Percentiles rank a stretch among this genome's conserved stretches.
These are phyloP conservation scores for Rhynchospora breviuscula DNA, from an alignment of 176 grass and related monocot genomes.

Conservation along the genomic window DNA sequence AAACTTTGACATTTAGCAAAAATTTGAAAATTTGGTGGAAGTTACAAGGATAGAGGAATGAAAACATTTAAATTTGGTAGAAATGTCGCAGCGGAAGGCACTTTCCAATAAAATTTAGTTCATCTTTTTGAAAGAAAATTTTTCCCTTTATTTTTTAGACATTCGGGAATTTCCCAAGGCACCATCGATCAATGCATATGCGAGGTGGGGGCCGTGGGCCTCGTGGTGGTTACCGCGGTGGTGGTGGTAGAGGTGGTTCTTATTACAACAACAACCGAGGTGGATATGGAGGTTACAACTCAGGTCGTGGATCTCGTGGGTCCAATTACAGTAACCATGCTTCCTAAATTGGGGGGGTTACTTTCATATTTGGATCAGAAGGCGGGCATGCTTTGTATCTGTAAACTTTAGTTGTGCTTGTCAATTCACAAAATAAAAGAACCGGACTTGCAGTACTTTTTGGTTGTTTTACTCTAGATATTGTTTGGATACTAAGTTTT, in stretches of 20 bases:
- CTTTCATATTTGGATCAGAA: slow-evolving; percentile 1
- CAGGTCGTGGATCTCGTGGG: slow-evolving; percentile 21
- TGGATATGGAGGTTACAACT: slow-evolving; percentile 1
- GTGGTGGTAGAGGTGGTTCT: slow-evolving; percentile 13
- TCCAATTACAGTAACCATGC: not conserved
- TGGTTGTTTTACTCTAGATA: slow-evolving; percentile 9
- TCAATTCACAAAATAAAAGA: slow-evolving; percentile 18
- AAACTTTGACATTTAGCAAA: not conserved
- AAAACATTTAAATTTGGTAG: not conserved
- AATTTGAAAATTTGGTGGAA: not conserved
- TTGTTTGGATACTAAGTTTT: slow-evolving; percentile 8
- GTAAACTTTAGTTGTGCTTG: slow-evolving; percentile 11
- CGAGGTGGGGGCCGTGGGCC: slow-evolving; percentile 51
- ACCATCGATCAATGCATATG: slow-evolving; percentile 47
- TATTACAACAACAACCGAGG: slow-evolving; percentile 20
- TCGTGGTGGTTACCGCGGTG: slow-evolving; percentile 59
- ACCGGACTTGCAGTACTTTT: not conserved
- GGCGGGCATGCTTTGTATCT: not conserved
- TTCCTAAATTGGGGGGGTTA: not conserved
- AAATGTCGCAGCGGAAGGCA: not conserved
- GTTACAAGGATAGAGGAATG: not conserved
- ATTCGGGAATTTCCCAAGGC: slow-evolving; percentile 73
- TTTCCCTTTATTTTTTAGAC: slow-evolving; percentile 39
- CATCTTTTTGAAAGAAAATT: not conserved
- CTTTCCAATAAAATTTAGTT: not conserved